These are phyloP conservation scores for Wickerhamiella sergipiensis DNA, from an alignment of 805 yeast genomes.

Conservation along the genomic window DNA sequence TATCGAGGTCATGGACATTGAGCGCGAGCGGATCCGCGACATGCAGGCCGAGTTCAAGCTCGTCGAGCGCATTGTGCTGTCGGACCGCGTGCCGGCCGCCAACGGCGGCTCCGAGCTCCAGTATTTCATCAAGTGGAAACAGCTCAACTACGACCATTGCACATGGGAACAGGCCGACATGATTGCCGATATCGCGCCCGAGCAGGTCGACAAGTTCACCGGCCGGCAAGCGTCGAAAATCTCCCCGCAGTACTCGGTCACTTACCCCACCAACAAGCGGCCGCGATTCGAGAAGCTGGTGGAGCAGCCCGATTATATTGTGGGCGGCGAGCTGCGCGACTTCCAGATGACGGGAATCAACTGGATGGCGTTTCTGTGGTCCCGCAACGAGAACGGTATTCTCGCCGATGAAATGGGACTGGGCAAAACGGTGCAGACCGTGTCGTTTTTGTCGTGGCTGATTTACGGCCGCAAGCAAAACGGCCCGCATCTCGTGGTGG, in stretches of 20 bases:
- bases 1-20: conserved; percentile 84
- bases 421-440: conserved; percentile 96
- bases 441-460: conserved; percentile 86
- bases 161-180: conserved; percentile 93
- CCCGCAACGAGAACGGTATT: conserved; percentile 92
- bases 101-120: conserved; percentile 59
- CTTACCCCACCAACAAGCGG: conserved; percentile 51
- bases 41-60: conserved; percentile 70
- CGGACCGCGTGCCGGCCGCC: conserved; percentile 41
- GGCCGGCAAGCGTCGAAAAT: conserved; percentile 71
- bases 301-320: conserved; percentile 78
- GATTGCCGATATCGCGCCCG: conserved; percentile 74
- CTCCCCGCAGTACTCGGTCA: conserved; percentile 66
- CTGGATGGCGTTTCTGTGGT: conserved; percentile 99
- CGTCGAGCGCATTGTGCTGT: conserved; percentile 82
- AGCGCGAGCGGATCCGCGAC: conserved; percentile 70
- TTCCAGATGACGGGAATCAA: conserved; percentile 95
- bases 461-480: conserved; percentile 90
- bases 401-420: conserved; percentile 98
- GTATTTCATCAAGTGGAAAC: conserved; percentile 86
- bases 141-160: conserved; percentile 86
- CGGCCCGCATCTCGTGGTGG: conserved; percentile 95
- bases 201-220: conserved; percentile 71
- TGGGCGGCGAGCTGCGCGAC: conserved; percentile 85
- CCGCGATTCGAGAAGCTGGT: conserved; percentile 82